Evolutionary conservation across 768 basidiomycete genomes (phyloP).

Genomic region (Strobilomyces dryophilus): DNA sequence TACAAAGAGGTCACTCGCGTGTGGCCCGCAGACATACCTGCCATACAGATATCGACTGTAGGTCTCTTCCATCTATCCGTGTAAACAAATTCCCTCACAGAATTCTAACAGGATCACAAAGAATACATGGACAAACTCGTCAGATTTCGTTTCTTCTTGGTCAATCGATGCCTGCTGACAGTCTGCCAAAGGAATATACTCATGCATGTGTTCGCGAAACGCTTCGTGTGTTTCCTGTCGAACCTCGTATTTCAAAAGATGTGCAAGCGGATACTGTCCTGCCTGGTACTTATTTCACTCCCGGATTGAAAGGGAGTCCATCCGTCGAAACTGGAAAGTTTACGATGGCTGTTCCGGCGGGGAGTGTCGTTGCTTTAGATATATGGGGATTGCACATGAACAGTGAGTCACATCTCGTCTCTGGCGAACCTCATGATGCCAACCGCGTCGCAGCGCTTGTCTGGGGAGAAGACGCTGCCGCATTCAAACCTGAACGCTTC

Average conservation of each 20-base stretch:
- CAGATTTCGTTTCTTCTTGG: neutral
- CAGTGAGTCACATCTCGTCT: conserved; percentile 31
- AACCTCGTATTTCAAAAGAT: conserved; percentile 33
- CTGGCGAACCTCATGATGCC: neutral
- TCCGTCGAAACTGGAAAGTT: conserved; percentile 27
- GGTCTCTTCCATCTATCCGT: neutral
- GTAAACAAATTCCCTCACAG: neutral
- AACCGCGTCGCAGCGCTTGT: conserved; percentile 34
- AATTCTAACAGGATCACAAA: conserved; percentile 34
- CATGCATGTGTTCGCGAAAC: conserved; percentile 43
- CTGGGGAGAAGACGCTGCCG: conserved; percentile 44
- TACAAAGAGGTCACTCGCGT: conserved; percentile 36
- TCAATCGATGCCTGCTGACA: neutral
- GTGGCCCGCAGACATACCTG: conserved; percentile 37
- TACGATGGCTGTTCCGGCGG: conserved; percentile 35
- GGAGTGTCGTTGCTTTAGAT: conserved; percentile 39
- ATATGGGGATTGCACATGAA: conserved; percentile 42
- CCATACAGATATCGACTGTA: conserved; percentile 27
- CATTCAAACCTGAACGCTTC: conserved; percentile 50
- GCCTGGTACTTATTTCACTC: conserved; percentile 32
- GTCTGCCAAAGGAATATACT: conserved; percentile 36
- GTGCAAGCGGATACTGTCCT: conserved; percentile 35
- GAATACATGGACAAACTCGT: conserved; percentile 37
- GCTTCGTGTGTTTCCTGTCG: conserved; percentile 40
- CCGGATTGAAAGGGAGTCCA: conserved; percentile 12